Evolutionary conservation across 2,329 filamentous ascomycete species (phyloP), one percentile per base, ranked within the genome.

Genomic region (Colletotrichum karsti): DNA sequence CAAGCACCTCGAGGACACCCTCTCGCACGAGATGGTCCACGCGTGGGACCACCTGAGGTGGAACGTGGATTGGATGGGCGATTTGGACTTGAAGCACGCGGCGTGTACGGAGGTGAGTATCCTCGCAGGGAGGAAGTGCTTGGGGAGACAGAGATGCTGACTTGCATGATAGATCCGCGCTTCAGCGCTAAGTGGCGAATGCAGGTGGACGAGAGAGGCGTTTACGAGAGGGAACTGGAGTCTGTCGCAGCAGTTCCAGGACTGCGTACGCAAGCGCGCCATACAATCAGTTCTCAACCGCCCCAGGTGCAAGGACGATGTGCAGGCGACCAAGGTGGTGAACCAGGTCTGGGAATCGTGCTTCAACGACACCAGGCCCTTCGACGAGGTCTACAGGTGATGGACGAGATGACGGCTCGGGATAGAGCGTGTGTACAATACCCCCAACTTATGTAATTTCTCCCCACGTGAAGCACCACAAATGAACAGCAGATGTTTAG

Each of bases 321-420:
- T 91, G 13, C 93, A 98, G 73, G 96, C 96, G 4, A 88, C 90
- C 57, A 93, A 92, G 81, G 91, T 97, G 26, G 94, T 99, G 65
- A 96, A 98, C 80, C 92, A 97, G 80, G 96, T 99, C n/a, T 99
- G 95, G 94, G 95, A 97, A 73, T 98, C 94, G 74, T 99, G 96
- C 80, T 99, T 97, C 78, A 84, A 89, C 57, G 96, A 99, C 80
- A 98, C 95, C 4, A 86, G 96, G 75, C 96, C 96, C 2, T 99
- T 99, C 80, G 94, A 98, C 79, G 95, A 98, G 78, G 94, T 99
- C 59, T 99, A 97, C 79, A 91, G 93, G 78, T 95, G 79, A 83
- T 51, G 39, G 59, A 37, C n/a, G 20, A 24, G 26, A 4, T 12
- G 22, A 20, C 18, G 22, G 22, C 35, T 54, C 53, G 44, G 55